A percentile compares a stretch with the other conserved stretches of the same genome.
phyloP scores from a whole-genome alignment of 1,284 basidiomycete genomes.

The Grifola frondosa region DNA sequence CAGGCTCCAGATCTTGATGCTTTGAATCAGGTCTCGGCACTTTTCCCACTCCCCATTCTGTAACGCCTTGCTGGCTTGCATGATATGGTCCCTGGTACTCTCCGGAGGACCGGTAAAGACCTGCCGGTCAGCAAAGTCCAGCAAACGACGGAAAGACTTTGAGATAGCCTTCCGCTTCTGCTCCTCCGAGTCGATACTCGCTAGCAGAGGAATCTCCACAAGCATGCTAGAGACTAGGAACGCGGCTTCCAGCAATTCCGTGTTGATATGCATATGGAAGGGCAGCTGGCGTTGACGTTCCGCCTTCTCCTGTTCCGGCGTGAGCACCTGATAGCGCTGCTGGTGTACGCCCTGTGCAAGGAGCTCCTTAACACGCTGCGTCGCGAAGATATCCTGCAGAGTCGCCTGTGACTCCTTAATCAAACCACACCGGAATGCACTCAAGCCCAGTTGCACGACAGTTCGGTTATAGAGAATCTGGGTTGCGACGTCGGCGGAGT shows the following conservation, averaged over 20 bases:
- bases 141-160: conserved; percentile 91
- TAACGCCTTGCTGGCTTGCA: conserved; percentile 97
- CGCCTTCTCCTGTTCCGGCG: conserved; percentile 95
- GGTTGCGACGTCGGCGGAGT: conserved; percentile 93
- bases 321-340: conserved; percentile 84
- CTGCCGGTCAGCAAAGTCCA: conserved; percentile 97
- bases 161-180: conserved; percentile 89
- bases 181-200: conserved; percentile 93
- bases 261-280: conserved; percentile 99
- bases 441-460: conserved; percentile 95
- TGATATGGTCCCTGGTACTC: conserved; percentile 98
- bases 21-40: conserved; percentile 88
- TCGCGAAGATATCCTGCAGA: conserved; percentile 94
- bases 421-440: conserved; percentile 93
- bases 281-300: conserved; percentile 96
- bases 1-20: conserved; percentile 97
- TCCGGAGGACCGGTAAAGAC: conserved; percentile 98
- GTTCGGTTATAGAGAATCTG: conserved; percentile 99
- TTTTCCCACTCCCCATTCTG: conserved; percentile 98
- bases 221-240: conserved; percentile 99
- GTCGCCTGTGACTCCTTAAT: conserved; percentile 94
- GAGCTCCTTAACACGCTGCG: conserved; percentile 95
- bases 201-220: conserved; percentile 93
- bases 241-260: conserved; percentile 94
- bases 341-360: conserved; percentile 96